A percentile compares a stretch with the other conserved stretches of the same genome.
Evolutionary conservation across 2,329 filamentous ascomycete species (phyloP).

Genomic region (Fusarium staphyleae): DNA sequence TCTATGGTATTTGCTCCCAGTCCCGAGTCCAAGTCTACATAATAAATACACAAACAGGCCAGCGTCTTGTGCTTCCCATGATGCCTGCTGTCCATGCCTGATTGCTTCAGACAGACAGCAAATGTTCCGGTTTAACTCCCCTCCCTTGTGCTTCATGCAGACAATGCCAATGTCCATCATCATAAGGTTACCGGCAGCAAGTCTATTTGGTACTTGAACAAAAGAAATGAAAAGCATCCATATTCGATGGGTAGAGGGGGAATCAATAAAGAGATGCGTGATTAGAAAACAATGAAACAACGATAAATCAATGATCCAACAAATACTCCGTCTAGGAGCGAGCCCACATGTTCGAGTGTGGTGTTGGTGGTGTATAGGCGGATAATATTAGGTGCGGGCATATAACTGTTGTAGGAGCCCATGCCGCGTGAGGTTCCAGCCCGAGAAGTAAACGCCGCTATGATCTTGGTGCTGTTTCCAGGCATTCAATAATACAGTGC

Average conservation of each 20-base stretch:
- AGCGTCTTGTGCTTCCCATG: conserved; percentile 40
- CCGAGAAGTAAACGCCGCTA: conserved; percentile 31
- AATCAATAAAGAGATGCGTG: conserved; percentile 34
- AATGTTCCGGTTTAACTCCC: conserved; percentile 40
- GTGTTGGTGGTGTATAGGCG: neutral
- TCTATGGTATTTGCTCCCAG: conserved; percentile 37
- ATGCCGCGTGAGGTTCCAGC: conserved; percentile 31
- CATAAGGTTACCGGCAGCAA: conserved; percentile 40
- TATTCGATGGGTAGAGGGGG: conserved; percentile 27
- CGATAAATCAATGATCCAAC: conserved; percentile 30
- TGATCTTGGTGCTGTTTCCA: conserved; percentile 13
- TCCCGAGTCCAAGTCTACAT: conserved; percentile 38
- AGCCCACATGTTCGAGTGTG: conserved; percentile 18
- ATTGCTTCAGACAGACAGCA: conserved; percentile 25
- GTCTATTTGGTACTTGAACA: conserved; percentile 42
- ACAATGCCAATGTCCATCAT: conserved; percentile 38
- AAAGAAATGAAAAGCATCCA: conserved; percentile 36
- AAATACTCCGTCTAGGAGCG: conserved; percentile 41
- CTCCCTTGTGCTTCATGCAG: conserved; percentile 39
- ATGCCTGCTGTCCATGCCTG: conserved; percentile 32
- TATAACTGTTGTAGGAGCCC: conserved; percentile 29
- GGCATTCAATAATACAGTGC: conserved; percentile 36
- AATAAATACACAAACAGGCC: conserved; percentile 41
- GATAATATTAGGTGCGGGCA: conserved; percentile 34
- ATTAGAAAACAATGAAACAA: conserved; percentile 15